A percentile compares a stretch with the other conserved stretches of the same genome.
Evolutionary conservation across 148 eudicot species (phyloP).

Genomic region (Rhododendron henanense): DNA sequence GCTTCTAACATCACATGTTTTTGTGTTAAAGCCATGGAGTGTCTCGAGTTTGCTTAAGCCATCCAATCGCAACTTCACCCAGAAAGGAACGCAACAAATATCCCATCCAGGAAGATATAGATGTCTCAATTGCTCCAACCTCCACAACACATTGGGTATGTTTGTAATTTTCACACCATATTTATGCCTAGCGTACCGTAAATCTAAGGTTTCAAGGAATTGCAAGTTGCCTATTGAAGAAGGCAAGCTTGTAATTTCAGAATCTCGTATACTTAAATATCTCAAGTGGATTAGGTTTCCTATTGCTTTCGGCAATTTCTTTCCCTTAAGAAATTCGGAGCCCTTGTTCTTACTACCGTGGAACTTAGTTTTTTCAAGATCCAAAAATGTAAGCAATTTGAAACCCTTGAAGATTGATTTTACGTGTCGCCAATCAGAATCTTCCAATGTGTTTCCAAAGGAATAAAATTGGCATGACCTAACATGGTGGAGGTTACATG

Average conservation of each 20-base stretch:
- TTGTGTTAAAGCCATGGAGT: background rate
- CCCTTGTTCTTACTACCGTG: too few relatives aligned
- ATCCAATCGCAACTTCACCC: background rate
- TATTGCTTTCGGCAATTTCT: background rate
- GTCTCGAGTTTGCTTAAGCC: slow-evolving; percentile 12
- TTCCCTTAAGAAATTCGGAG: background rate
- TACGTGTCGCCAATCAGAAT: background rate
- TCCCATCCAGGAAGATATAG: slow-evolving; percentile 6
- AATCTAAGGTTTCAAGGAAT: slow-evolving; percentile 16
- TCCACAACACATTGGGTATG: slow-evolving; percentile 16
- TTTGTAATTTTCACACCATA: too few relatives aligned
- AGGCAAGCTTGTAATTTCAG: background rate
- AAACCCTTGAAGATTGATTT: background rate
- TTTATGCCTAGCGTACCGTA: background rate
- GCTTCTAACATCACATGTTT: background rate
- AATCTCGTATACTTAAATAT: background rate
- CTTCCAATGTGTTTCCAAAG: background rate
- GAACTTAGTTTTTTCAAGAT: background rate
- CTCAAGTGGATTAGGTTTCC: slow-evolving; percentile 5
- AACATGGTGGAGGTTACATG: background rate
- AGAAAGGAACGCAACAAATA: too few relatives aligned
- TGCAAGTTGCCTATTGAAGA: slow-evolving; percentile 4
- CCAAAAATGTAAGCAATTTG: slow-evolving; percentile 3
- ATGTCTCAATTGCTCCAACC: slow-evolving; percentile 1
- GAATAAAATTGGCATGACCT: background rate